Evolutionary conservation across 257 asterid species (phyloP), one percentile per base, ranked within the genome.

Genomic region (Solanum arcanum): DNA sequence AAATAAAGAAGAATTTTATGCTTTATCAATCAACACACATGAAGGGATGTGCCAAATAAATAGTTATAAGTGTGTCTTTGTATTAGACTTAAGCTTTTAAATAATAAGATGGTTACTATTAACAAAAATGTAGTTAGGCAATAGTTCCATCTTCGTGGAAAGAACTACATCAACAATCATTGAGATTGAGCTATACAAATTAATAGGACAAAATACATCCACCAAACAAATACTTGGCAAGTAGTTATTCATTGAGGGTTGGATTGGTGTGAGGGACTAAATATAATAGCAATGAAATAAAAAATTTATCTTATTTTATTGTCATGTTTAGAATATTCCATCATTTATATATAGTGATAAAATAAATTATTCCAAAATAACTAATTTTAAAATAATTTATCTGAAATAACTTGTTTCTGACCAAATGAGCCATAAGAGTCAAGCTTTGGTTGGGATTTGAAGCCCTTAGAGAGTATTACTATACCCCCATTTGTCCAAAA

Each of bases 271-370:
- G 0, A 33, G 35, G 35, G 35, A 33, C 0, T 33, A 33, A 33
- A 33, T 0, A 33, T 33, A 33, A 33, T 33, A 33, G 35, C 0
- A 1, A 33, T 3, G 1, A 0, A 33, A 3, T 33, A 33, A 33
- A 33, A 33, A 3, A 3, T 2, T 0, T 33, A 31, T 3, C 35
- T 3, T 33, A 3, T 33, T 33, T 33, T 33, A 3, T 33, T 33
- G 1, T 0, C 35, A 33, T 33, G 5, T 33, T 33, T 33, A 1
- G 4, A 3, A 33, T 33, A 33, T 0, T 0, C 0, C 35, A 33
- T 33, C 0, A 3, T 33, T 33, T 33, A 33, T 33, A 3, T 33
- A 33, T 33, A 33, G 0, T 33, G 0, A 33, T 33, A 33, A 33
- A 33, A 33, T 3, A 33, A 3, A 3, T 33, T 33, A 3, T 33